phyloP scores from a whole-genome alignment of 1,284 basidiomycete species.

The Sporisorium reilianum region DNA sequence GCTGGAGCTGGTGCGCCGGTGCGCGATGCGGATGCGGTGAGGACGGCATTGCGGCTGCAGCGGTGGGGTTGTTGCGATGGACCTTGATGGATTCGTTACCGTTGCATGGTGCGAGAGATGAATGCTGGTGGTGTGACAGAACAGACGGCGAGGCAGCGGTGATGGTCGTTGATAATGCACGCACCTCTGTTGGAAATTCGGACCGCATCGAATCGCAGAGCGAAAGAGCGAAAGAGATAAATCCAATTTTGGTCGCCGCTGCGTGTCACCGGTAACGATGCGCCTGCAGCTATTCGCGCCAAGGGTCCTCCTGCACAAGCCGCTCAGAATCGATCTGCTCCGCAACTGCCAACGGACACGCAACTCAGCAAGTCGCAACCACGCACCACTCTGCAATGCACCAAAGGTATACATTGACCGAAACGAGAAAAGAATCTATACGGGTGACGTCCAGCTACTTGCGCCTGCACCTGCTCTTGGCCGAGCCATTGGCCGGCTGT shows the following conservation, averaged over 20 bases:
- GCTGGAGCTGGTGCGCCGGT: constrained; percentile 51
- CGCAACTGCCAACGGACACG: neutral
- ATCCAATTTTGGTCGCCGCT: neutral
- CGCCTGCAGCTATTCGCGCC: neutral
- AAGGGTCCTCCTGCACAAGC: neutral
- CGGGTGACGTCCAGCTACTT: too few species aligned
- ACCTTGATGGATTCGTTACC: too few species aligned
- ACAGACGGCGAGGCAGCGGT: neutral
- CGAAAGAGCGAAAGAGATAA: constrained; percentile 1
- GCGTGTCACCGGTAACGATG: neutral
- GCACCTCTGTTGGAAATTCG: neutral
- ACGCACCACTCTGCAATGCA: neutral
- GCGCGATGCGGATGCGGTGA: constrained; percentile 45
- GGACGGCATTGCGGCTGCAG: too few species aligned
- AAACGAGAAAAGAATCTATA: neutral
- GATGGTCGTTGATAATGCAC: neutral
- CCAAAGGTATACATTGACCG: neutral
- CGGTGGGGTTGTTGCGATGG: too few species aligned
- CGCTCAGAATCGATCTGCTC: neutral
- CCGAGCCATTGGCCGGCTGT: neutral
- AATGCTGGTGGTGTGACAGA: neutral
- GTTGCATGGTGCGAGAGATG: neutral
- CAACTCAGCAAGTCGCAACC: neutral
- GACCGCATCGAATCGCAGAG: neutral
- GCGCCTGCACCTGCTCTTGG: constrained; percentile 28